Conservation (phyloP, 225 moss, liverwort and hornwort species). For the Takakia lepidozioides region DNA sequence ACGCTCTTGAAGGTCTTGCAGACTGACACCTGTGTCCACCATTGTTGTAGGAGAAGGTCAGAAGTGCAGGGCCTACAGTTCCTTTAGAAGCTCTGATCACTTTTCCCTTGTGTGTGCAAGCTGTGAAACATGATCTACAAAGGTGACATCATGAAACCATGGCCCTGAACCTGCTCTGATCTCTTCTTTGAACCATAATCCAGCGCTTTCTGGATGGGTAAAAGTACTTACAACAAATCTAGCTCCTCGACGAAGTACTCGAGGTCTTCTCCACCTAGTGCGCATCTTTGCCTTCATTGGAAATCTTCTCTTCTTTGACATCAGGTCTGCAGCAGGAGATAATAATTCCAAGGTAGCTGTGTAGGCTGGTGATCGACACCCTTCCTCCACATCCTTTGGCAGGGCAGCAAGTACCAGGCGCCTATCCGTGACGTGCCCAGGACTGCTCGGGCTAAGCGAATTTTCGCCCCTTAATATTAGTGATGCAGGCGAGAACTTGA, state of each 20-base stretch:
- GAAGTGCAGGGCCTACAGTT: no score
- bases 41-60: no score
- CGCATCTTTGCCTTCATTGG: constrained; percentile 13
- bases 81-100: no score
- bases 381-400: constrained; percentile 15
- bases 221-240: constrained; percentile 4
- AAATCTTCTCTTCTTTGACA: constrained; percentile 5
- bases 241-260: constrained; percentile 18
- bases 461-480: constrained; percentile 16
- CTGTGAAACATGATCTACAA: no score
- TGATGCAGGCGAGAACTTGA: constrained; percentile 30
- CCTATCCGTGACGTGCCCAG: neutral
- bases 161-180: no score
- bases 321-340: constrained; percentile 7
- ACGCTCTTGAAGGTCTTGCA: constrained; percentile 40
- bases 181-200: no score
- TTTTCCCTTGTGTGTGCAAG: no score
- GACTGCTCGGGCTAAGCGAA: neutral
- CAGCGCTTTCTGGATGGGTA: no score
- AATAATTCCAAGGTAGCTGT: constrained; percentile 18
- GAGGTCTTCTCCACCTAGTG: constrained; percentile 9
- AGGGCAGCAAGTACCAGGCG: constrained; percentile 21
- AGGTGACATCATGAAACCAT: no score
- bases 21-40: constrained; percentile 21
- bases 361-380: constrained; percentile 8